Evolutionary conservation across 2,329 filamentous ascomycete species (phyloP).

Genomic region (Nemania abortiva): DNA sequence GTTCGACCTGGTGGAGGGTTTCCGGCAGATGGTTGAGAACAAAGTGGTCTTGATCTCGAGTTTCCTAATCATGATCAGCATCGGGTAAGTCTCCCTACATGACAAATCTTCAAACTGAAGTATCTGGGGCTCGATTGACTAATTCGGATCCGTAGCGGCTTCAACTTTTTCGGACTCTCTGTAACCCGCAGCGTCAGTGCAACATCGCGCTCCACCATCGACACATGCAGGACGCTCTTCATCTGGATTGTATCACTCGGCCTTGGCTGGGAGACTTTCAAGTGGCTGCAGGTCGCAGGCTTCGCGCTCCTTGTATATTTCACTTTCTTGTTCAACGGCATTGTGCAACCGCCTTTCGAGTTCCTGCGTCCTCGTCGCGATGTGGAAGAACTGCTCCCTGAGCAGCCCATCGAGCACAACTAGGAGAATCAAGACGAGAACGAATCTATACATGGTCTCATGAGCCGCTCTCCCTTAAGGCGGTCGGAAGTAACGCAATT

Average conservation of each 20-base stretch:
- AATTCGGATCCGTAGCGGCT: constrained; percentile 71
- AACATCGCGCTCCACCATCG: constrained; percentile 94
- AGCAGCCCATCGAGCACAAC: constrained; percentile 84
- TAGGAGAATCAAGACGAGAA: constrained; percentile 15
- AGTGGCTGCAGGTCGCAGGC: constrained; percentile 92
- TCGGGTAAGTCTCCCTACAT: constrained; percentile 75
- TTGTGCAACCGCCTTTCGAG: constrained; percentile 84
- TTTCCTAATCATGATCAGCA: constrained; percentile 95
- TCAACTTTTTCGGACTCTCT: constrained; percentile 98
- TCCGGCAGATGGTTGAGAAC: constrained; percentile 81
- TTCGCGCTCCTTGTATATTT: constrained; percentile 94
- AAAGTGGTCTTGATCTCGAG: constrained; percentile 80
- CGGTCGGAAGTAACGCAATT: too few species aligned
- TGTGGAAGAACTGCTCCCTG: constrained; percentile 77
- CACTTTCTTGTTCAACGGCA: constrained; percentile 95
- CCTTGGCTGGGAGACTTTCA: constrained; percentile 96
- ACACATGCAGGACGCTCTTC: constrained; percentile 96
- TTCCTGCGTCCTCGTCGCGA: constrained; percentile 69
- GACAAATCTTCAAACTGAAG: not conserved
- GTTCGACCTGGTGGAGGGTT: constrained; percentile 90
- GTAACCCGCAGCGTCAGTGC: constrained; percentile 92
- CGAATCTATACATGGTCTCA: not conserved
- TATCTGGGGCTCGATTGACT: constrained; percentile 27
- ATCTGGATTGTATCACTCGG: constrained; percentile 97
- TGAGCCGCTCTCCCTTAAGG: not conserved